Conservation (phyloP, 2,329 filamentous ascomycete species). For the Botryotinia narcissicola region DNA sequence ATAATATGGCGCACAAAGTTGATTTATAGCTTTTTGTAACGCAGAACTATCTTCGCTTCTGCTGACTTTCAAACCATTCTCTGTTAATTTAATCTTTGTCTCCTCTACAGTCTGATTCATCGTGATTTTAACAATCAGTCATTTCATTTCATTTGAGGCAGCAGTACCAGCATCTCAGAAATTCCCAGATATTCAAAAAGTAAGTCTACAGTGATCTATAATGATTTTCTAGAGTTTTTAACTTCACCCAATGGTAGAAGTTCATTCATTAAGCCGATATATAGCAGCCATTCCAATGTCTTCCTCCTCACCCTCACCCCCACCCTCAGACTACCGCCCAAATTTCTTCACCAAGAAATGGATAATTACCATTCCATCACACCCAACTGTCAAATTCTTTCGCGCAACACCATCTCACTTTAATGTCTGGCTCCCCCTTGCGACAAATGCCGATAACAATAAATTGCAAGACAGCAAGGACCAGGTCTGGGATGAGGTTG, state of each 20-base stretch:
- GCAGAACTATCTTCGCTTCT: background rate
- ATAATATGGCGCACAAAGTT: background rate
- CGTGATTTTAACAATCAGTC: background rate
- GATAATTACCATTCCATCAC: background rate
- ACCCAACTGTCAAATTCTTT: background rate
- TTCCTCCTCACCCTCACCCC: background rate
- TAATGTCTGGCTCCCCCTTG: background rate
- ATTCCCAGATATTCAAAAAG: background rate
- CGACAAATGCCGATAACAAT: background rate
- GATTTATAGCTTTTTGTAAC: background rate
- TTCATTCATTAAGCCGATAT: background rate
- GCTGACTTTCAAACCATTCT: background rate
- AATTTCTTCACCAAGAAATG: background rate
- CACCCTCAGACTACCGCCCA: background rate
- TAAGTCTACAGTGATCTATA: background rate
- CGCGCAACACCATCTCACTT: conserved; percentile 1
- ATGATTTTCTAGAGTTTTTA: background rate
- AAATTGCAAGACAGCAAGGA: background rate
- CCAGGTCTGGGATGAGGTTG: background rate
- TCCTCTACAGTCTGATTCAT: background rate
- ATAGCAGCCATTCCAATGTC: background rate
- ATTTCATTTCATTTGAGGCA: background rate
- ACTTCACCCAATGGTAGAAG: background rate
- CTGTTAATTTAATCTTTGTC: background rate
- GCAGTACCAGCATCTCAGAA: background rate